Percentiles rank a stretch among this genome's conserved stretches.
These are phyloP conservation scores for Neofusicoccum parvum DNA, from an alignment of 2,329 filamentous ascomycete genomes.

Conservation along the genomic window DNA sequence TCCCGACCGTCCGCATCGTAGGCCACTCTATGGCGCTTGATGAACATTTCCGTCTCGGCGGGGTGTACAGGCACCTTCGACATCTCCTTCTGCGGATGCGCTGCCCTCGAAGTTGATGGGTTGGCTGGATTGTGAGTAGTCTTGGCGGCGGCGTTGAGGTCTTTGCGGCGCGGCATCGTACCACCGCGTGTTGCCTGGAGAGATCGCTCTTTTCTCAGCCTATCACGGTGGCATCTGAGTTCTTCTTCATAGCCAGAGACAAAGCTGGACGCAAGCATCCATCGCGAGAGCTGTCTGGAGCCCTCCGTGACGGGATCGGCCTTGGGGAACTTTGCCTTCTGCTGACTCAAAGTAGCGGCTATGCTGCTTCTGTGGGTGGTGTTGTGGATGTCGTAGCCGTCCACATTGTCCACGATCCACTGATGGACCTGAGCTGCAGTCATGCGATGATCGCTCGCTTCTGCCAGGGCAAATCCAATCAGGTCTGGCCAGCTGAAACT, in stretches of 20 bases:
- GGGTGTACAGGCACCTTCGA: not conserved
- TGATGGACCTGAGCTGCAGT: constrained; percentile 4
- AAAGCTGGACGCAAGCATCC: not conserved
- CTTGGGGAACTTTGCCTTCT: constrained; percentile 10
- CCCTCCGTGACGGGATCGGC: not conserved
- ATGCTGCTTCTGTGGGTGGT: constrained; percentile 13
- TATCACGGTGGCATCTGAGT: not conserved
- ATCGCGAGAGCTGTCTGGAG: constrained; percentile 4
- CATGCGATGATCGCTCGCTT: constrained; percentile 13
- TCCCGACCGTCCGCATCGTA: constrained; percentile 9
- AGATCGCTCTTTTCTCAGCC: not conserved
- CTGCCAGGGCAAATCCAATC: constrained; percentile 14
- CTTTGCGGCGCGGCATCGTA: not conserved
- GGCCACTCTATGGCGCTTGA: constrained; percentile 5
- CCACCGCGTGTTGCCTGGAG: not conserved
- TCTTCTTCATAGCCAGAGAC: not conserved
- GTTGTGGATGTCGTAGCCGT: constrained; percentile 1
- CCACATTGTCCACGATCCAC: constrained; percentile 18
- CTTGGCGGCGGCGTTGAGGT: not conserved
- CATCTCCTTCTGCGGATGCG: not conserved
- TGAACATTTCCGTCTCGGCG: constrained; percentile 6
- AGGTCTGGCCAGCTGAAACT: constrained; percentile 19
- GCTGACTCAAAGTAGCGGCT: constrained; percentile 11
- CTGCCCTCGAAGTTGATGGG: not conserved
- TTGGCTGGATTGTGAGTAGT: not conserved